These are phyloP conservation scores for Rhodotorula mucilaginosa DNA, from an alignment of 1,284 basidiomycete species.

Conservation along the genomic window DNA sequence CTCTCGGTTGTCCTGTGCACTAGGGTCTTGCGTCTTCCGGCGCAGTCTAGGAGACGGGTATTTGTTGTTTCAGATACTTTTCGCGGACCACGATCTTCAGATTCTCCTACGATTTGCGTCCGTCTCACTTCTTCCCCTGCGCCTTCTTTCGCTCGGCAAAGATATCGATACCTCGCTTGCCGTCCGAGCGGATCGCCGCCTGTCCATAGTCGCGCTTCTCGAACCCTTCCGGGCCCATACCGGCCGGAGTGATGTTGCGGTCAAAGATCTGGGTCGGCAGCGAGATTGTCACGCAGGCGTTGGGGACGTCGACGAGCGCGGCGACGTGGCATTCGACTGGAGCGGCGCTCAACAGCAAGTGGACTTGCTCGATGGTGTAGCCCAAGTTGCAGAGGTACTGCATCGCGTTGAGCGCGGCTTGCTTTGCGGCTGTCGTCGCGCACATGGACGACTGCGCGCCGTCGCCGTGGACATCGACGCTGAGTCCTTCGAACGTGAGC, in stretches of 20 bases:
- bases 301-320: constrained; percentile 71
- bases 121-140: neutral
- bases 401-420: constrained; percentile 72
- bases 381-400: constrained; percentile 59
- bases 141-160: constrained; percentile 14
- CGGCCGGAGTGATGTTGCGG: constrained; percentile 62
- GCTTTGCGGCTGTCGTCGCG: constrained; percentile 72
- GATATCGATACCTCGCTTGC: constrained; percentile 47
- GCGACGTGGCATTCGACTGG: constrained; percentile 73
- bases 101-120: too few species aligned
- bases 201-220: constrained; percentile 61
- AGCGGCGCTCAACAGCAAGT: constrained; percentile 70
- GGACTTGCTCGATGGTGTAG: constrained; percentile 60
- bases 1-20: too few species aligned
- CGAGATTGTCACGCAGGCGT: constrained; percentile 70
- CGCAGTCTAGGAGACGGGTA: too few species aligned
- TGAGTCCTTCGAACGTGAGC: constrained; percentile 69
- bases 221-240: constrained; percentile 57
- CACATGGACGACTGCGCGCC: constrained; percentile 76
- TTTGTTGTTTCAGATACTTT: too few species aligned
- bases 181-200: constrained; percentile 65
- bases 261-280: constrained; percentile 71
- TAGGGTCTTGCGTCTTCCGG: too few species aligned
- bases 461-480: constrained; percentile 62
- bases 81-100: too few species aligned